Evolutionary conservation across 129 eudicot genomes (phyloP).

Genomic region (Arctium minus): DNA sequence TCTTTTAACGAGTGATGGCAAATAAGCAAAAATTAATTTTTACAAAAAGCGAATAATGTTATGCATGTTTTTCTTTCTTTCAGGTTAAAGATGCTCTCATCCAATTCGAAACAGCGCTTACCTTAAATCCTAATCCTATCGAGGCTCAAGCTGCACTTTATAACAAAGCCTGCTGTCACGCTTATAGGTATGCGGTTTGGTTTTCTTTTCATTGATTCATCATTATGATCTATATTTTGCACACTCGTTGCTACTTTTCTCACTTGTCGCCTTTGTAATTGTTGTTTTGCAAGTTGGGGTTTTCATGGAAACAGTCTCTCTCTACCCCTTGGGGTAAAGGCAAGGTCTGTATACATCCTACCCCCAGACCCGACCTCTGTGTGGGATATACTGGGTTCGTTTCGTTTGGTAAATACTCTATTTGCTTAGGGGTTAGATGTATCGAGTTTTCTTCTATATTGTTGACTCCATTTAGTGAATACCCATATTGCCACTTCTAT

Average conservation of each 20-base stretch:
- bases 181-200: conserved; percentile 61
- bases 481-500: too few relatives aligned
- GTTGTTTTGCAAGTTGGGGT: neutral
- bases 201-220: neutral
- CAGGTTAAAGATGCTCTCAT: conserved; percentile 89
- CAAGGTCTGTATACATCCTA: neutral
- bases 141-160: conserved; percentile 98
- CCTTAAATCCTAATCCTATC: conserved; percentile 69
- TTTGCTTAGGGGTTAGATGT: too few relatives aligned
- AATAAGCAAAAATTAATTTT: neutral
- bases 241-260: neutral
- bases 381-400: too few relatives aligned
- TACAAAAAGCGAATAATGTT: neutral
- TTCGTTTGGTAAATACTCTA: too few relatives aligned
- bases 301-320: neutral
- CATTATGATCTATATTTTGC: too few relatives aligned
- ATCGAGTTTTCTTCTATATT: too few relatives aligned
- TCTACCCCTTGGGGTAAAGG: too few relatives aligned
- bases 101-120: conserved; percentile 89
- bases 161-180: conserved; percentile 98
- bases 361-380: neutral
- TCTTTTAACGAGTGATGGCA: neutral
- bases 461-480: too few relatives aligned
- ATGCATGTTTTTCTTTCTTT: conserved; percentile 3
- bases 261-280: neutral